Evolutionary conservation across 2,329 filamentous ascomycete genomes (phyloP).

Genomic region (Colletotrichum salicis): DNA sequence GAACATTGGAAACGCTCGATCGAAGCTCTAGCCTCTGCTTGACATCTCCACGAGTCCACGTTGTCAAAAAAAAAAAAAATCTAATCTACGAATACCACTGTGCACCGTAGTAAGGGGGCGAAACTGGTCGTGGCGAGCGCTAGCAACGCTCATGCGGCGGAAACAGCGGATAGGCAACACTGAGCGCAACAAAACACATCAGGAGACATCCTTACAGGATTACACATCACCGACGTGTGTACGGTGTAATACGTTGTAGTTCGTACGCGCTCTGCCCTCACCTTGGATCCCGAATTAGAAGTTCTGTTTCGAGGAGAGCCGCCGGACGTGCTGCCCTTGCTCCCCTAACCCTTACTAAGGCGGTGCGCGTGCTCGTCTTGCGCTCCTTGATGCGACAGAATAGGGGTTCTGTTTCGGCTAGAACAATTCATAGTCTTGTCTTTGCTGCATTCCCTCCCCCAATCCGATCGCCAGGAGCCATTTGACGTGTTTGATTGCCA

Average conservation of each 20-base stretch:
- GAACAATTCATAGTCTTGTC: constrained; percentile 20
- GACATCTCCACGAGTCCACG: not conserved
- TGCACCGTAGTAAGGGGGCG: not conserved
- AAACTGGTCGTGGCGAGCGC: constrained; percentile 1
- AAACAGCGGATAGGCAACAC: not conserved
- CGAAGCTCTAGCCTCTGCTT: not conserved
- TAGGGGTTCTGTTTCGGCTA: constrained; percentile 33
- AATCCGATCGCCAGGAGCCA: constrained; percentile 3
- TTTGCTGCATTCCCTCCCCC: constrained; percentile 3
- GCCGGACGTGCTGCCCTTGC: not conserved
- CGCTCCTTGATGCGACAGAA: constrained; percentile 9
- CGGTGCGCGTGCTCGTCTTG: constrained; percentile 4
- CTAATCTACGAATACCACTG: too few species aligned
- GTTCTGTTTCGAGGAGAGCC: not conserved
- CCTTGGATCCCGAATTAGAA: not conserved
- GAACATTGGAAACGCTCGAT: not conserved
- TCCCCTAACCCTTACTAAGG: constrained; percentile 4
- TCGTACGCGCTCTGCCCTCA: constrained; percentile 3
- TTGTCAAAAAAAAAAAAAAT: not conserved
- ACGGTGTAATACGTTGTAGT: not conserved
- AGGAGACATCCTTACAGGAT: not conserved
- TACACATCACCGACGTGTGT: constrained; percentile 16
- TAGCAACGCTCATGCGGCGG: not conserved
- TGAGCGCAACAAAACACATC: not conserved
- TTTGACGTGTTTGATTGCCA: not conserved